Conservation (phyloP, 2,329 filamentous ascomycete genomes). For the Fusarium sp. region DNA sequence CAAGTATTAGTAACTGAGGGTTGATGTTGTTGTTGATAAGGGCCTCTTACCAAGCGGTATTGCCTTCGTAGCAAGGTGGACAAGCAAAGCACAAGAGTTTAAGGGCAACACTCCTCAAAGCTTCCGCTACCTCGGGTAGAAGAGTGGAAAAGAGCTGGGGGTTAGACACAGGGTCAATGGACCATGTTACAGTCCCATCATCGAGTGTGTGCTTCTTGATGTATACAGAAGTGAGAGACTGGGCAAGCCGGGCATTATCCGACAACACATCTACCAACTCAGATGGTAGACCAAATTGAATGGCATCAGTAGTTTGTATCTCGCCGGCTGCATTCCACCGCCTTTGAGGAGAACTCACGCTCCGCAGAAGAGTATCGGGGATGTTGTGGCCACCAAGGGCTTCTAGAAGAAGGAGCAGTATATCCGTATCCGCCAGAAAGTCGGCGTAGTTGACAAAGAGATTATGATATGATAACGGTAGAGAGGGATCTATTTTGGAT, state of each 20-base stretch:
- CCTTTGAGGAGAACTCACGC: constrained; percentile 23
- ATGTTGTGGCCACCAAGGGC: constrained; percentile 26
- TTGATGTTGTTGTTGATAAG: neutral
- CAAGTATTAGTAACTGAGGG: neutral
- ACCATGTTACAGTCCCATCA: neutral
- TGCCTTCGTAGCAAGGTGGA: constrained; percentile 44
- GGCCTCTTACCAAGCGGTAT: constrained; percentile 34
- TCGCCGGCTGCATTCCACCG: constrained; percentile 37
- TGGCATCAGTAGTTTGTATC: constrained; percentile 28
- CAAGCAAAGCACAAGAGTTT: constrained; percentile 40
- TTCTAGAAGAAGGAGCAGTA: constrained; percentile 35
- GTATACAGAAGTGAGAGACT: constrained; percentile 3
- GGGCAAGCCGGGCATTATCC: constrained; percentile 17
- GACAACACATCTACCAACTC: constrained; percentile 26
- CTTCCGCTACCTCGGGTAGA: neutral
- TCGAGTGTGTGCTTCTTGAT: neutral
- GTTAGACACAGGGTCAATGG: neutral
- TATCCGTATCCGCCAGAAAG: constrained; percentile 29
- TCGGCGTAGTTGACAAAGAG: constrained; percentile 37
- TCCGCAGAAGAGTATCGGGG: constrained; percentile 31
- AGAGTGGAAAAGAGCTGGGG: neutral
- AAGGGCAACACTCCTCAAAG: constrained; percentile 16
- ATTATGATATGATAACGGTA: constrained; percentile 25
- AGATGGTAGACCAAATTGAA: constrained; percentile 29
- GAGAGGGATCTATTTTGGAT: neutral